Evolutionary conservation across 768 basidiomycete species (phyloP), one percentile per base, ranked within the genome.

Genomic region (Suillus weaverae): DNA sequence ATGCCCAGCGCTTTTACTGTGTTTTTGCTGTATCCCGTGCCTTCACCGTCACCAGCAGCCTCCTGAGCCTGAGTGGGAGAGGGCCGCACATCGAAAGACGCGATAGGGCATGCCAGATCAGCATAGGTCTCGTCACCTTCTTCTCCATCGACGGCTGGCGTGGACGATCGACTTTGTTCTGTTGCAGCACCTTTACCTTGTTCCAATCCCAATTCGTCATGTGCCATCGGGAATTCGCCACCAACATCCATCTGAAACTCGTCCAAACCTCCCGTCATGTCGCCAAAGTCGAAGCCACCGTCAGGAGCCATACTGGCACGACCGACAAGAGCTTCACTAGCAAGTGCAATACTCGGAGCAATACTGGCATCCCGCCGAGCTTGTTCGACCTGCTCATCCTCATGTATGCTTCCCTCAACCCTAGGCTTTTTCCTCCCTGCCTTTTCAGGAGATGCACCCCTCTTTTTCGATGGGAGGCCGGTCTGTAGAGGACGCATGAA

Each of bases 21-120:
- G 72, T 96, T 96, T 79, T 87, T 89, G 78, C 93, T 94, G 76
- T 91, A 95, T 0, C 90, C 90, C 69, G 88, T 89, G 51, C 86
- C 83, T 43, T 90, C 89, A 50, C 79, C 78, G 30, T 84, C 84
- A 22, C 69, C 66, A 39, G 74, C 69, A 53, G 82, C 79, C 65
- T 85, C 81, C 63, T 81, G 71, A 64, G 77, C 77, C 70, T 88
- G 84, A 50, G 80, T 80, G 70, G 88, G 85, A 13, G 82, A 79
- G 33, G 84, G 84, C 48, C 86, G 83, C 11, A 82, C 79, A 72
- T 94, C 94, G 74, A 96, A 95, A 67, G 86, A 80, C n/a, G 89
- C 88, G 68, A 95, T 92, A 0, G 89, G 90, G 70, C 92, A 94
- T 33, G 83, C 79, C 43, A 82, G 80, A 74, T 93, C 89, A 9